phyloP scores from a whole-genome alignment of 2,329 filamentous ascomycete genomes.

The Colletotrichum lentis region DNA sequence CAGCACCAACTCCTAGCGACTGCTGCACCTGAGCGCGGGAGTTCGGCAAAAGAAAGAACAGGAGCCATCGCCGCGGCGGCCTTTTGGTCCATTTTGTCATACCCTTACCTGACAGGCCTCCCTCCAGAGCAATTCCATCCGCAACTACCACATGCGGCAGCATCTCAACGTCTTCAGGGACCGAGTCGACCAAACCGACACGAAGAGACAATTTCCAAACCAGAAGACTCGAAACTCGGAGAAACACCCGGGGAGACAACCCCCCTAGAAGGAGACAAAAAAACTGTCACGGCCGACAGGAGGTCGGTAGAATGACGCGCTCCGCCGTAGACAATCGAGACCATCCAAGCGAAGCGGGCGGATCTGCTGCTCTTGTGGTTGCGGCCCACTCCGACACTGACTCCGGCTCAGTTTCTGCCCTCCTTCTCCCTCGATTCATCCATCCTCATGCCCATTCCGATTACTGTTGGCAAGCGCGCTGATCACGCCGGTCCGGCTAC shows the following conservation, averaged over 20 bases:
- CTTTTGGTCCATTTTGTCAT: constrained; percentile 17
- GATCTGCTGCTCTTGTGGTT: constrained; percentile 25
- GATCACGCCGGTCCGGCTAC: constrained; percentile 25
- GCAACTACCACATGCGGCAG: background rate
- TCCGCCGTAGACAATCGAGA: constrained; percentile 20
- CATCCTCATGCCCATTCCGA: constrained; percentile 21
- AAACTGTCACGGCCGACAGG: constrained; percentile 24
- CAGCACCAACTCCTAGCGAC: background rate
- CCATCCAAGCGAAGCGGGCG: constrained; percentile 25
- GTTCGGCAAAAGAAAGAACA: background rate
- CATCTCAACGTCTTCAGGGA: background rate
- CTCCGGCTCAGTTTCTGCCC: constrained; percentile 1
- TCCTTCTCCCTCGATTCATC: constrained; percentile 24
- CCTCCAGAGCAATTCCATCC: background rate
- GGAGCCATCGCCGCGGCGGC: background rate
- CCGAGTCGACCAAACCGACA: background rate
- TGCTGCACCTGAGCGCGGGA: background rate
- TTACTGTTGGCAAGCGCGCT: constrained; percentile 7
- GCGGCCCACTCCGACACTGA: constrained; percentile 21
- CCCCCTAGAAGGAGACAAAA: no score
- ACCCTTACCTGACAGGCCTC: constrained; percentile 1
- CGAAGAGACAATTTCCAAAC: no score
- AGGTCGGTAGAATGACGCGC: constrained; percentile 33
- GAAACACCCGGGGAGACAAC: no score
- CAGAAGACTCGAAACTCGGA: no score